Evolutionary conservation across 176 grass and related monocot genomes (phyloP), one percentile per base, ranked within the genome.

Genomic region (Avena atlantica): DNA sequence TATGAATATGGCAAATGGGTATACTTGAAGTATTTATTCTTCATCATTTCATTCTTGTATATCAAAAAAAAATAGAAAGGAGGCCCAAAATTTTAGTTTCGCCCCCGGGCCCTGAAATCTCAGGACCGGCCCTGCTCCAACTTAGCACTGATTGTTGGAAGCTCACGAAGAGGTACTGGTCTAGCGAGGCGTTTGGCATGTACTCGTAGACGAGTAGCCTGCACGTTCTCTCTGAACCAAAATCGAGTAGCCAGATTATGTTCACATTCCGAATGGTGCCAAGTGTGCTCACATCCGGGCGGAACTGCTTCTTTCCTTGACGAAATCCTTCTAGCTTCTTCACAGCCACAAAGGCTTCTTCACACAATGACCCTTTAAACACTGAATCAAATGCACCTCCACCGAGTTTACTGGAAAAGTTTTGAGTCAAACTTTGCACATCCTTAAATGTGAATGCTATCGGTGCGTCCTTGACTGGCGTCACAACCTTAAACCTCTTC

Each of bases 191-290:
- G 12, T 76, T 76, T 11, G 49, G 15, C 73, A 50, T 74, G 71
- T 74, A 12, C n/a, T 74, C 71, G 6, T 74, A 74, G 45, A 74
- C 45, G 71, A 75, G 74, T 2, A 76, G 48, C 74, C 15, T 76
- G 14, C 23, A 1, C 12, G 21, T 9, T 27, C 72, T 56, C 50
- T 77, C 50, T 4, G 25, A 56, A 2, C 74, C 55, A 10, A 77
- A 77, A 4, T 50, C 74, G 14, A 55, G 50, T 7, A 77, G 14
- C 5, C 4, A 21, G 9, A 77, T 34, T 10, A 77, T 9, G 74
- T 56, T 77, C 50, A 56, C 74, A 20, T 77, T 49, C 6, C 19
- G 76, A n/a, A 40, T 20, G 1, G 31, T 21, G 53, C 76, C 53
- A 20, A 78, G 11, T 2, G 49, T 77, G 74, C 50, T 56, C 74